Evolutionary conservation across 148 eudicot genomes (phyloP), one percentile per base, ranked within the genome.

Genomic region (Fagopyrum tataricum): DNA sequence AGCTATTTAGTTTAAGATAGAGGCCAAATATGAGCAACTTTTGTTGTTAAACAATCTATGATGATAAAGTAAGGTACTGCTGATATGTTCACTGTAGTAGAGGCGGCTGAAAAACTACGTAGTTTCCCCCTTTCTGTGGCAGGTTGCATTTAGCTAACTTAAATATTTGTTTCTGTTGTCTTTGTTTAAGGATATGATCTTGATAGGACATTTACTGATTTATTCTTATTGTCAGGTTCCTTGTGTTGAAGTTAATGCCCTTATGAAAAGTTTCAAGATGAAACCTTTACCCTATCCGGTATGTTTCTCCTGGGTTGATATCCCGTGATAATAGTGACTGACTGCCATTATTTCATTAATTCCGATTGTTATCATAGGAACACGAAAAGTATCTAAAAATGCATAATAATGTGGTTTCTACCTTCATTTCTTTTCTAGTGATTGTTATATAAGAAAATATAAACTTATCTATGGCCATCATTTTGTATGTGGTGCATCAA

Each of bases 251-350:
- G 93, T 95, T 20, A 95, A 95, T 86, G 86, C 97, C 56, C 87
- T 95, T 82, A 91, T 95, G 98, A 86, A 72, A 84, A 88, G 96
- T 67, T 91, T 95, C 85, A 90, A 88, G 87, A 91, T 95, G 98
- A 95, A 88, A 85, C 98, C 98, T 67, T 77, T 95, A 41, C 73
- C 92, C 77, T 88, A 91, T 74, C 93, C 98, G 78, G 98, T 94
- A 89, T 77, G 84, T 71, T 23, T 44, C 40, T 67, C 10, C 8
- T 24, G 37, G 40, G 5, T 24, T 61, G 11, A 61, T 61, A 7
- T 61, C 67, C 67, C 67, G 13, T 61, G 67, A 62, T 37, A 62
- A 37, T 23, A 31, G 9, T 37, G 42, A 31, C 43, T 62, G n/a
- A 62, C 43, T 31, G 68, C 68, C 42, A 37, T 37, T 42, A 62